A percentile compares a stretch with the other conserved stretches of the same genome.
phyloP scores from a whole-genome alignment of 2,329 filamentous ascomycete genomes.

The Diaporthe amygdali region DNA sequence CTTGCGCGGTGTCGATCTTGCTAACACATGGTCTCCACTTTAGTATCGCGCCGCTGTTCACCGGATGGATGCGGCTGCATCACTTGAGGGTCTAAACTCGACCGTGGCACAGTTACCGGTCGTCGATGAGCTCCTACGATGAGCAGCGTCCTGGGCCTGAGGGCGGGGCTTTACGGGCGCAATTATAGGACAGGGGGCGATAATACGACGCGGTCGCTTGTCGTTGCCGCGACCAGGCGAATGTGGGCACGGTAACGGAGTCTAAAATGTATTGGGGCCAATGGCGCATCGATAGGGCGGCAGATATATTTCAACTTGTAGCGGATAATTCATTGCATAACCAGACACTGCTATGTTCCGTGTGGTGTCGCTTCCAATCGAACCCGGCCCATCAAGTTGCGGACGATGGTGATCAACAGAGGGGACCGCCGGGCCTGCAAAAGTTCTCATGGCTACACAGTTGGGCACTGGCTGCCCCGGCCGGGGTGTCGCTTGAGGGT shows the following conservation, averaged over 20 bases:
- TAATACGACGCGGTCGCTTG: neutral
- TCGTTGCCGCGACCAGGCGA: neutral
- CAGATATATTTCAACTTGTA: neutral
- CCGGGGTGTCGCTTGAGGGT: no score
- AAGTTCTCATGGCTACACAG: no score
- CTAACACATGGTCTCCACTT: conserved; percentile 28
- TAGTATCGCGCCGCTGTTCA: conserved; percentile 39
- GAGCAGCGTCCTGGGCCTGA: neutral
- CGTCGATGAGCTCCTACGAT: conserved; percentile 23
- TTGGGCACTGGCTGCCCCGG: no score
- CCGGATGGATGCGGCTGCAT: conserved; percentile 26
- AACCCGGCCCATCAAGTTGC: neutral
- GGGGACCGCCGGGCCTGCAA: no score
- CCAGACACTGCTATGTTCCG: neutral
- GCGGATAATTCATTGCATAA: neutral
- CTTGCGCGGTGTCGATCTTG: neutral
- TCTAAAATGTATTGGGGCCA: neutral
- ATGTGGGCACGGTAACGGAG: neutral
- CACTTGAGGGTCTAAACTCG: neutral
- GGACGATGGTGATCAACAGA: neutral
- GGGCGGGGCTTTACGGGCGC: neutral
- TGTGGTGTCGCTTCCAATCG: neutral
- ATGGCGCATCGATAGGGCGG: neutral
- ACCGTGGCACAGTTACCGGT: neutral
- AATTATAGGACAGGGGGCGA: neutral